Conservation (phyloP, 2,329 filamentous ascomycete species). For the Cercospora sp. region DNA sequence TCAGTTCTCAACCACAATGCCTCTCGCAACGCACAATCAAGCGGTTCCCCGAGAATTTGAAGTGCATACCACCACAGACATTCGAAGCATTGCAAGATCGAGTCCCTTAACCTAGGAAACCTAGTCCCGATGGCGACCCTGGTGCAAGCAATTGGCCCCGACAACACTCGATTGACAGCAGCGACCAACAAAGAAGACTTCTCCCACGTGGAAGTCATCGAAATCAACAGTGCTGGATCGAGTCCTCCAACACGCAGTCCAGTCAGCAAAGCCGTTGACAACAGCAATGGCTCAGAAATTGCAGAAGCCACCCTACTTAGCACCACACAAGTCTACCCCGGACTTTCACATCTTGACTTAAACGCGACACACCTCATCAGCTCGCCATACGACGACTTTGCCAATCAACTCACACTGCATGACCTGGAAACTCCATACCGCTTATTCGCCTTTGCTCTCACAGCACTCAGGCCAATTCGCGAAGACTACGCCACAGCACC, state of each 20-base stretch:
- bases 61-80: neutral
- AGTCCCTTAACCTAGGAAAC: neutral
- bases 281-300: neutral
- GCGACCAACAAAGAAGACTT: neutral
- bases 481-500: conserved; percentile 73
- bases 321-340: neutral
- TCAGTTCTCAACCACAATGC: neutral
- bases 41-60: neutral
- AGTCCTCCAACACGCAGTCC: conserved; percentile 5
- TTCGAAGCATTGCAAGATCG: neutral
- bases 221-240: neutral
- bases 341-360: conserved; percentile 10
- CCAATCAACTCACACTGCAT: conserved; percentile 72
- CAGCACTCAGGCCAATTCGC: conserved; percentile 61
- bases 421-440: conserved; percentile 65
- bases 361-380: conserved; percentile 29
- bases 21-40: neutral
- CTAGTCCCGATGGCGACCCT: conserved; percentile 1
- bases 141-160: neutral
- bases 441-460: conserved; percentile 71
- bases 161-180: neutral
- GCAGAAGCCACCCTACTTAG: neutral
- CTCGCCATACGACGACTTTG: conserved; percentile 72
- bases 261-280: neutral
- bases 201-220: conserved; percentile 3